These are phyloP conservation scores for Suillus brevipes DNA, from an alignment of 768 basidiomycete genomes.

Conservation along the genomic window DNA sequence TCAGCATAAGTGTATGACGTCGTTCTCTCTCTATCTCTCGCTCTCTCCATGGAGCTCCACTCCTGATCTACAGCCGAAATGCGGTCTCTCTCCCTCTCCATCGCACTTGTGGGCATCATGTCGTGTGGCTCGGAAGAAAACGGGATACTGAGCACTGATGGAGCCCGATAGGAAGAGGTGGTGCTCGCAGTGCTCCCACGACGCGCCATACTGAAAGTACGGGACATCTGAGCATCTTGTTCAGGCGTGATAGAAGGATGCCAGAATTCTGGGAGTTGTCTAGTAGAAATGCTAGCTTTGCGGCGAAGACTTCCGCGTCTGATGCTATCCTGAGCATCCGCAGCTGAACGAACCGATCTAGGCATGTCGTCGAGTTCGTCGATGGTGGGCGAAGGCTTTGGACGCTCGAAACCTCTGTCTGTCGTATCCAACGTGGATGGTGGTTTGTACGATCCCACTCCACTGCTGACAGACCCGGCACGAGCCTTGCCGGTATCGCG, in stretches of 20 bases:
- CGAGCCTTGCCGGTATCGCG: constrained; percentile 23
- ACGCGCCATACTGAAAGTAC: constrained; percentile 43
- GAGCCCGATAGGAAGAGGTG: constrained; percentile 46
- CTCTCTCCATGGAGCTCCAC: constrained; percentile 28
- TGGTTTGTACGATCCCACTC: constrained; percentile 25
- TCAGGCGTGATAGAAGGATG: constrained; percentile 46
- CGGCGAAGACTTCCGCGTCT: constrained; percentile 30
- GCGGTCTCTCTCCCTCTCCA: constrained; percentile 28
- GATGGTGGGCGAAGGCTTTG: constrained; percentile 20
- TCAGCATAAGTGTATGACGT: constrained; percentile 20
- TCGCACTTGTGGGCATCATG: constrained; percentile 12
- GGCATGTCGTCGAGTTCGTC: constrained; percentile 32
- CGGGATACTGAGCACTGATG: constrained; percentile 40
- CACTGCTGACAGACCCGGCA: constrained; percentile 28
- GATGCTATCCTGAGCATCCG: constrained; percentile 23
- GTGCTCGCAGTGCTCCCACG: constrained; percentile 52
- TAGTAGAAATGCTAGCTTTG: constrained; percentile 36
- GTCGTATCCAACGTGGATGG: constrained; percentile 28
- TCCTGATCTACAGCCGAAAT: constrained; percentile 29
- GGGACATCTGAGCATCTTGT: constrained; percentile 43
- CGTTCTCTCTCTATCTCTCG: constrained; percentile 22
- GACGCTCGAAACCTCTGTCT: constrained; percentile 20
- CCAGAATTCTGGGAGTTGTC: constrained; percentile 49
- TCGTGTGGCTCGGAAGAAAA: constrained; percentile 31
- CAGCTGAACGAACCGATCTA: constrained; percentile 20